Percentiles rank a stretch among this genome's conserved stretches.
phyloP scores from a whole-genome alignment of 2,329 filamentous ascomycete species.

The Fusarium sp. region DNA sequence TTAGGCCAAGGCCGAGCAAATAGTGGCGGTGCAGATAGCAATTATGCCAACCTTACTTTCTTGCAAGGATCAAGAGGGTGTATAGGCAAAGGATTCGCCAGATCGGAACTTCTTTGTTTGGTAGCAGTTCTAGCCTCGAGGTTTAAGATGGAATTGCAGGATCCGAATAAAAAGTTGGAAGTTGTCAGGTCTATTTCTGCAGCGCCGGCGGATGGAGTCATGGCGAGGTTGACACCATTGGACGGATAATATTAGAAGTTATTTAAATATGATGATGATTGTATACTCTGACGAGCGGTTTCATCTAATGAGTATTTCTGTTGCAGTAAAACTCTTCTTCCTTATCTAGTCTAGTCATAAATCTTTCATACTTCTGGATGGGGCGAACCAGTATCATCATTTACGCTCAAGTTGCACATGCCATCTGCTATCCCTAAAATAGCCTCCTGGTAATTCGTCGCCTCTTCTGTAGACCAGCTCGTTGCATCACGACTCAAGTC shows the following conservation, averaged over 20 bases:
- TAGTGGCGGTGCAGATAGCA: background rate
- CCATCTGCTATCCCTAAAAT: background rate
- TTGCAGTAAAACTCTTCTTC: background rate
- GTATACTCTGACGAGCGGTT: too few relatives aligned
- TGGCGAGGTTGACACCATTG: background rate
- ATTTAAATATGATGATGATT: background rate
- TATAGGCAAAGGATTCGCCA: background rate
- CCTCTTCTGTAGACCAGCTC: background rate
- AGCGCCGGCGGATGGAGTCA: background rate
- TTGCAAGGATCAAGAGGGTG: background rate
- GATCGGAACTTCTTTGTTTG: background rate
- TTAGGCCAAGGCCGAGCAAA: background rate
- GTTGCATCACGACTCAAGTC: background rate
- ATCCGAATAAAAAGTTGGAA: background rate
- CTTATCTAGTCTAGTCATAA: background rate
- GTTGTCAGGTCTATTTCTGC: background rate
- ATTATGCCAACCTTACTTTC: background rate
- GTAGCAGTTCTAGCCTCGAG: background rate
- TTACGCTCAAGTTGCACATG: background rate
- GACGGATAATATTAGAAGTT: background rate
- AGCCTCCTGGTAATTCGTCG: background rate
- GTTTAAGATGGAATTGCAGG: background rate
- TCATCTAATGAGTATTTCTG: too few relatives aligned
- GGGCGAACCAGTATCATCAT: background rate
- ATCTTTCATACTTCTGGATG: background rate